Percentiles rank a stretch among this genome's conserved stretches.
Conservation (phyloP, 257 asterid genomes). For the Coffea canephora region DNA sequence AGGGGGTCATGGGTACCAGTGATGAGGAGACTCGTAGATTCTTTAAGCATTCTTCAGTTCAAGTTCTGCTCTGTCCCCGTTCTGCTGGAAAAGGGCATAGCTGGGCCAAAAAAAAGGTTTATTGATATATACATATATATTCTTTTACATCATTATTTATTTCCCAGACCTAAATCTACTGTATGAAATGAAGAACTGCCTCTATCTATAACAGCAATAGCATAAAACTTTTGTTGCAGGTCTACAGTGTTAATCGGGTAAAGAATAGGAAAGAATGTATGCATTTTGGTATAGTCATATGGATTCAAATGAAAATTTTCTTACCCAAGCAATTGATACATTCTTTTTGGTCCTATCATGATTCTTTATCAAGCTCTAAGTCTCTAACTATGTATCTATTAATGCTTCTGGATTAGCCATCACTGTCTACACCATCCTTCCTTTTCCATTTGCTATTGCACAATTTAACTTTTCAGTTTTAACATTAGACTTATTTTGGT, state of each 20-base stretch:
- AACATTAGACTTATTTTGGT: neutral
- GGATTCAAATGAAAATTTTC: neutral
- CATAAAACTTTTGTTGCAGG: neutral
- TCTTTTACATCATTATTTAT: neutral
- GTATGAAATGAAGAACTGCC: neutral
- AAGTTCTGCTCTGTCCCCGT: slow-evolving; percentile 79
- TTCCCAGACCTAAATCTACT: neutral
- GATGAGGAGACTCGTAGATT: slow-evolving; percentile 90
- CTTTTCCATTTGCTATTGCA: neutral
- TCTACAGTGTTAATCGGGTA: neutral
- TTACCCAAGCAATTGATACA: neutral
- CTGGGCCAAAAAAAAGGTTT: slow-evolving; percentile 65
- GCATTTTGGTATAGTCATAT: neutral
- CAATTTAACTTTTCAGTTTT: neutral
- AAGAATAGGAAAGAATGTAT: neutral
- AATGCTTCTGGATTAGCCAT: neutral
- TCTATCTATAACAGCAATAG: neutral
- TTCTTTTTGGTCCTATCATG: neutral
- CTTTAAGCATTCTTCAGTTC: slow-evolving; percentile 89
- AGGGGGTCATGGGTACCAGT: slow-evolving; percentile 75
- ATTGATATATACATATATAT: neutral
- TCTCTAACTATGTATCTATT: neutral
- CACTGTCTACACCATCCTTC: neutral
- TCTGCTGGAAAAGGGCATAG: slow-evolving; percentile 74
- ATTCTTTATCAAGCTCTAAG: neutral